Base-by-base conservation (phyloP, 805 yeast genomes). In the Diddensiella caesifluorescens region DNA sequence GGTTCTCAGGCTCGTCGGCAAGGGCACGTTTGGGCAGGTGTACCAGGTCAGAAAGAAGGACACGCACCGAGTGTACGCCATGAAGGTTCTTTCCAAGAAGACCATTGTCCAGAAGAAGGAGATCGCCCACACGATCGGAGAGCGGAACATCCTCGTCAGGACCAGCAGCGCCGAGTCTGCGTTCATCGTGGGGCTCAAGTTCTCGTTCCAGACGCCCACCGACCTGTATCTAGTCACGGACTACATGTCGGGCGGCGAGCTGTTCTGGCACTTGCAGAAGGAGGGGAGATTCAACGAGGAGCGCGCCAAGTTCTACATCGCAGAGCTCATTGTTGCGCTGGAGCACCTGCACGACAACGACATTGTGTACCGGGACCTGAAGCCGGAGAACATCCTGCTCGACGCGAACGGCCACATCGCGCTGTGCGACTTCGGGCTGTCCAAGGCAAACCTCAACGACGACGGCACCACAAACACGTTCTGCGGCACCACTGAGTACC, bases 331-430 rank as follows among this genome's bases (percentile, higher is more conserved):
- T 35, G 66, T 90, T 41, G 97, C 97, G 1, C 70, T 92, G 49
- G 96, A 92, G 65, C 95, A 88, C 61, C 72, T 92, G 52, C 98
- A 92, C 60, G 94, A 90, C 60, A 86, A 88, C 62, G 96, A 85
- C 54, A 90, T 92, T 53, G 96, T 92, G 45, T 92, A 92, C 66
- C 80, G 98, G 60, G 98, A 92, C 66, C 74, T 92, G 60, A 92
- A 92, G 66, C 98, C 98, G 1, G 98, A 92, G 66, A 92, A 92
- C 63, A 92, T 92, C 49, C 65, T 92, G 51, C 69, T 92, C 42
- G 98, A 92, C 65, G 96, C 97, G 9, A 87, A 88, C 64, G 98
- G 98, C 13, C 97, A 92, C 62, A 86, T 92, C 55, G 97, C 97
- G 1, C 71, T 92, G 43, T 92, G 98, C 71, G 98, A 92, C 65